These are phyloP conservation scores for Apiospora saccharicola DNA, from an alignment of 2,329 filamentous ascomycete species.

Conservation along the genomic window DNA sequence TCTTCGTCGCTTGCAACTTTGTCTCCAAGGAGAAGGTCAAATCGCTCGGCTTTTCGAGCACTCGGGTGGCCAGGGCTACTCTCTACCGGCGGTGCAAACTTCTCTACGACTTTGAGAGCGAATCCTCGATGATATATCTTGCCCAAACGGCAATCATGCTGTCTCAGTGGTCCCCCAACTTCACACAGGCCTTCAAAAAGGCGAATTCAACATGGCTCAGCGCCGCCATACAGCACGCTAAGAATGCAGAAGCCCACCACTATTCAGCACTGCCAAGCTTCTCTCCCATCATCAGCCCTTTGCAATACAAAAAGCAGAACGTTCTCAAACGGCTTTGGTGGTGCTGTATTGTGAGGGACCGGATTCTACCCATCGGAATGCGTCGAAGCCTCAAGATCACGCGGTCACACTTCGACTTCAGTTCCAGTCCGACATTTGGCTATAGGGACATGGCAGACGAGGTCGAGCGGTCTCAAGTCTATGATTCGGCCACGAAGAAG, in stretches of 20 bases:
- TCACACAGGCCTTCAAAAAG: slow-evolving; percentile 43
- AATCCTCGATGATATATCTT: slow-evolving; percentile 49
- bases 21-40: slow-evolving; percentile 49
- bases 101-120: slow-evolving; percentile 53
- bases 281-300: slow-evolving; percentile 39
- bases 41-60: slow-evolving; percentile 50
- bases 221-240: slow-evolving; percentile 58
- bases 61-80: slow-evolving; percentile 51
- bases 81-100: slow-evolving; percentile 52
- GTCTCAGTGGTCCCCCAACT: slow-evolving; percentile 49
- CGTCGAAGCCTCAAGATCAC: slow-evolving; percentile 60
- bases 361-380: slow-evolving; percentile 56
- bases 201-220: slow-evolving; percentile 58
- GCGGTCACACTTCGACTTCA: slow-evolving; percentile 53
- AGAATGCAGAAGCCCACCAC: slow-evolving; percentile 52
- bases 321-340: slow-evolving; percentile 61
- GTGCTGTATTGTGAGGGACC: slow-evolving; percentile 61
- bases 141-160: slow-evolving; percentile 53
- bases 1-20: slow-evolving; percentile 54
- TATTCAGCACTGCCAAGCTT: slow-evolving; percentile 46
- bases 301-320: slow-evolving; percentile 47
- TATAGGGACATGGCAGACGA: slow-evolving; percentile 56
- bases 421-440: slow-evolving; percentile 45
- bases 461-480: slow-evolving; percentile 52
- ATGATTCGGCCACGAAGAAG: slow-evolving; percentile 53